A percentile compares a stretch with the other conserved stretches of the same genome.
These are phyloP conservation scores for Colletotrichum nymphaeae DNA, from an alignment of 2,329 filamentous ascomycete genomes.

Conservation along the genomic window DNA sequence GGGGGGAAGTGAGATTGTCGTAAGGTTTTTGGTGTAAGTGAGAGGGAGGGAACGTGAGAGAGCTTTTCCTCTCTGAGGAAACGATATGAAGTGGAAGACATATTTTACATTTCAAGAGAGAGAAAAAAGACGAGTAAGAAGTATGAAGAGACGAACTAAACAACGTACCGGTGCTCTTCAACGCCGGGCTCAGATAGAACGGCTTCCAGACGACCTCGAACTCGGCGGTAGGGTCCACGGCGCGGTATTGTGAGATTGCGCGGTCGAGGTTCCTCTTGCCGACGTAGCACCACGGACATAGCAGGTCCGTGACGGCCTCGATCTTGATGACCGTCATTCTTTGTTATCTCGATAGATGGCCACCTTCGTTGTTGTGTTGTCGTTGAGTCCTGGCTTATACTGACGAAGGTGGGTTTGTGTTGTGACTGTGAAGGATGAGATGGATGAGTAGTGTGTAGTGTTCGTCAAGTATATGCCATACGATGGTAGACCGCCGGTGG, in stretches of 20 bases:
- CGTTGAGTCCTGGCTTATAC: neutral
- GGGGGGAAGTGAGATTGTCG: neutral
- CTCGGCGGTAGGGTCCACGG: constrained; percentile 52
- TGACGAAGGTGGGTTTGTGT: neutral
- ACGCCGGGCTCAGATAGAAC: constrained; percentile 55
- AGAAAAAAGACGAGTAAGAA: neutral
- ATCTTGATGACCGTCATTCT: constrained; percentile 49
- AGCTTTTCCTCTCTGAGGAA: no score
- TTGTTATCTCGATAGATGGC: neutral
- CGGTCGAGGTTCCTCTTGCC: constrained; percentile 57
- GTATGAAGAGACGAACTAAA: neutral
- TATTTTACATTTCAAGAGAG: no score
- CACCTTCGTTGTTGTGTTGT: neutral
- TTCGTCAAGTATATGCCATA: neutral
- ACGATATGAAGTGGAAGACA: no score
- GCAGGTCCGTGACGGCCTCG: constrained; percentile 60
- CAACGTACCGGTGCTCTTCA: constrained; percentile 42
- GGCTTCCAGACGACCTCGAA: constrained; percentile 62
- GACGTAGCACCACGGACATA: constrained; percentile 66
- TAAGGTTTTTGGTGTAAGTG: neutral
- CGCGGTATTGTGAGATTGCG: constrained; percentile 55
- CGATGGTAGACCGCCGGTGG: neutral
- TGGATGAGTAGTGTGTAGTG: no score
- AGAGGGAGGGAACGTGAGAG: neutral
- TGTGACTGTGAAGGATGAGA: neutral